Base-by-base conservation (phyloP, 2,329 filamentous ascomycete genomes). In the Pezizomycotina sp. region DNA sequence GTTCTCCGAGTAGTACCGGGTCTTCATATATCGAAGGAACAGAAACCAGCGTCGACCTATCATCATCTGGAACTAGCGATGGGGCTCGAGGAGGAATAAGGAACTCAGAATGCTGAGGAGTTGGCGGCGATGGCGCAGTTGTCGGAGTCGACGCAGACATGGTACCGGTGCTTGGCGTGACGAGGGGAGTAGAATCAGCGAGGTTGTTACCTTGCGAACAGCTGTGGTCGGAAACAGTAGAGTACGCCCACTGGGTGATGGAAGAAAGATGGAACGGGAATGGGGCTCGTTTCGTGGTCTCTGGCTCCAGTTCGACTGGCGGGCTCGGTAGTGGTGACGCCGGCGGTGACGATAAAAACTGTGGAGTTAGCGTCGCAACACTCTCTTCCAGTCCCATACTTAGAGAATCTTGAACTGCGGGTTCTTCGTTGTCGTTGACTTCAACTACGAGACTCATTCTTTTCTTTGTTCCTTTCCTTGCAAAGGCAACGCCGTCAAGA, bases 1-100 rank as follows among this genome's bases (percentile, higher is more conserved):
- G 49, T 31, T 52, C 50, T 29, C 50, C 50, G 12, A 51, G 45
- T 22, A 51, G 50, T 20, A 45, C 38, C 2, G 38, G 43, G 16
- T 50, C 44, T 36, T 44, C 41, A 13, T 44, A 44, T 7, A 44
- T 37, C 2, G 41, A 44, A 7, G 41, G 33, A n/a, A 36, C 41
- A 10, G 41, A 44, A 36, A 44, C 40, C n/a, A 44, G 32, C 13
- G 41, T 44, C n/a, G 37, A 9, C 6, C 41, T 36, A 31, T 44
- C 41, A 27, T 44, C 41, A 28, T 44, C 41, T 10, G 36, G 36
- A 14, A 20, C 6, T 29, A 34, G 38, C 16, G 40, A 8, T 9
- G 39, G 41, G 21, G 41, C 29, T 20, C 36, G 30, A 13, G 36
- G 36, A 5, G 36, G 41, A 7, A 38, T 36, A 25, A 44, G 19